Evolutionary conservation across 257 asterid species (phyloP), one percentile per base, ranked within the genome.

Genomic region (Cordia subcordata): DNA sequence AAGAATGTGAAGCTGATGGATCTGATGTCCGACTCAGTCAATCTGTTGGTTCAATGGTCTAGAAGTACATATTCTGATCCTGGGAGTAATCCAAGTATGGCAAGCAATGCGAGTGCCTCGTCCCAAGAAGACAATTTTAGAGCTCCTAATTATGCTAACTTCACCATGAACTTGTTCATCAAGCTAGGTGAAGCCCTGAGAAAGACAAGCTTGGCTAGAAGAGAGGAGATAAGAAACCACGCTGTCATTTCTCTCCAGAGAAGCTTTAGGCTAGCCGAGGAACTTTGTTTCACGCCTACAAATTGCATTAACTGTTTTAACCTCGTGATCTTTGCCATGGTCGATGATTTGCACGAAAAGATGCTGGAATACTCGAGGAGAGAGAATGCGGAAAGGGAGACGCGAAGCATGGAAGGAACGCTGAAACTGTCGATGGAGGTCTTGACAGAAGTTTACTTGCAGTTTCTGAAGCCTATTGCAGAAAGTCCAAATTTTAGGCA

Each of bases 161-260:
- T 77, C 17, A 55, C 90, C 3, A 66, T 85, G 60, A 82, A 76
- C 68, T 68, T 83, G 38, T 88, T 93, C 20, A 81, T 80, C 61
- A 77, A 85, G 58, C 81, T 93, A 0, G 99, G 99, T 0, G 97
- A 88, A 52, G 82, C 88, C 6, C 71, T 93, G 0, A 85, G 89
- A 75, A 87, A 86, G 66, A 86, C 97, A 4, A 88, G 96, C 75
- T 75, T 93, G 51, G 96, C 99, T 0, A 77, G 99, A 47, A 64
- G 99, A 69, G 99, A 89, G 49, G 96, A 93, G 61, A 86, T 87
- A 5, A 54, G 97, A 62, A 93, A 93, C 84, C 97, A 89, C 0
- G 95, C 99, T 0, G 78, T 93, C 14, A 16, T 55, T 15, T 88
- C 97, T 1, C 82, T 93, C 11, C 80, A 86, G 49, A 84, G 68